These are phyloP conservation scores for Saccharomycopsis vini DNA, from an alignment of 805 yeast genomes.

Conservation along the genomic window DNA sequence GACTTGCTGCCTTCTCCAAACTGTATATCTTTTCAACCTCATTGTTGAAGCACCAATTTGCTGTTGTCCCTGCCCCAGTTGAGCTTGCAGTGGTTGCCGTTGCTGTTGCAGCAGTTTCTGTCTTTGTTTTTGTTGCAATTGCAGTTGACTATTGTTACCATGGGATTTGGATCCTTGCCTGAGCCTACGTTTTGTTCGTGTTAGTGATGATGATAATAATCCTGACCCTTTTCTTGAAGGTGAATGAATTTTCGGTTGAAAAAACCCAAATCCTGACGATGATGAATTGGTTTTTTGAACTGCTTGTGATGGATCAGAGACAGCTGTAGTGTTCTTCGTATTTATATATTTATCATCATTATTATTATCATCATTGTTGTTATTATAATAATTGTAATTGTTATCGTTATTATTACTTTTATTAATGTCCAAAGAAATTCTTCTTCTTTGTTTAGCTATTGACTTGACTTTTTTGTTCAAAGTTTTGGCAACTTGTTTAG, in stretches of 20 bases:
- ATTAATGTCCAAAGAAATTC: background rate
- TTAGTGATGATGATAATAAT: slow-evolving; percentile 8
- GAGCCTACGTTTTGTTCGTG: slow-evolving; percentile 6
- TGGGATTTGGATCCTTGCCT: no score
- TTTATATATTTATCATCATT: no score
- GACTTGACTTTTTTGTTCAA: slow-evolving; percentile 1
- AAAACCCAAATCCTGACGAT: slow-evolving; percentile 15
- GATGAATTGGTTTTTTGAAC: background rate
- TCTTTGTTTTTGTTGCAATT: background rate
- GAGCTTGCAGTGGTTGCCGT: background rate
- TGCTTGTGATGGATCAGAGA: background rate
- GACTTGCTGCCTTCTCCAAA: slow-evolving; percentile 83
- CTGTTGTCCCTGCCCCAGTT: background rate
- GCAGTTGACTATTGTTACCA: no score
- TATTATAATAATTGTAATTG: background rate
- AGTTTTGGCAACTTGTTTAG: slow-evolving; percentile 31
- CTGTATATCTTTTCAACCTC: slow-evolving; percentile 75
- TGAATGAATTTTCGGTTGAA: slow-evolving; percentile 23
- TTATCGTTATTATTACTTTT: background rate
- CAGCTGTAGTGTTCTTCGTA: background rate
- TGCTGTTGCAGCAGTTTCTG: background rate
- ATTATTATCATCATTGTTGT: no score
- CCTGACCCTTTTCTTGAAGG: slow-evolving; percentile 14
- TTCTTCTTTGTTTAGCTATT: background rate
- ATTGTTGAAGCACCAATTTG: background rate